Base-by-base conservation (phyloP, 345 rosid species). In the Eucalyptus melliodora region DNA sequence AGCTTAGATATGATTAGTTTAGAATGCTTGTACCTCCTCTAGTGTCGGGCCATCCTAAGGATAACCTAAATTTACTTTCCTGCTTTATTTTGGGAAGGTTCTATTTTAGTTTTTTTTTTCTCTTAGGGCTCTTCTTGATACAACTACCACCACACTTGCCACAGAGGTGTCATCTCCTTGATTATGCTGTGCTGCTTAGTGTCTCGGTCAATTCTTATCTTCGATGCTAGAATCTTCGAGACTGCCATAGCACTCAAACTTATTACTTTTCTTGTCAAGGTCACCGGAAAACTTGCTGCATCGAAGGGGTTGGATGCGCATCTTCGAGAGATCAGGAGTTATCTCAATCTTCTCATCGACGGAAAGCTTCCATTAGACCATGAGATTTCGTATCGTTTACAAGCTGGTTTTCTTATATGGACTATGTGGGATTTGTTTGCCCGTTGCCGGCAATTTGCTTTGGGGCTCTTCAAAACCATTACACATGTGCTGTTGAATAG, bases 251-350 rank as follows among this genome's bases (percentile, higher is more conserved):
- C 77, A 1, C 40, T n/a, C 19, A 65, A 65, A 65, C 6, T n/a
- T 4, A 0, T 3, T 56, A 88, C 37, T 45, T 88, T 50, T 49
- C 67, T 27, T 87, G 34, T 87, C 16, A 89, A 97, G 98, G 96
- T 96, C 45, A 92, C 94, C 24, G 94, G 95, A 7, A 96, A 96
- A 90, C 95, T 95, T 88, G 93, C 95, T 44, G 94, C 98, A 59
- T 90, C 95, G 89, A 95, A 95, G 87, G 95, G 97, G n/a, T 91
- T 96, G 92, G 99, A 95, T 94, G 97, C 97, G 53, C 90, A 94
- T 16, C 94, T 97, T 34, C 85, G 86, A 89, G 97, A 97, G 91
- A 95, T 95, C 16, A 92, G 95, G 44, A 89, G 92, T 88, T 95
- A 95, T 90, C 98, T 96, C 86, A 95, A 95, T 90, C 96, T 95